Evolutionary conservation across 257 asterid species (phyloP).

Genomic region (Solanum piurae): DNA sequence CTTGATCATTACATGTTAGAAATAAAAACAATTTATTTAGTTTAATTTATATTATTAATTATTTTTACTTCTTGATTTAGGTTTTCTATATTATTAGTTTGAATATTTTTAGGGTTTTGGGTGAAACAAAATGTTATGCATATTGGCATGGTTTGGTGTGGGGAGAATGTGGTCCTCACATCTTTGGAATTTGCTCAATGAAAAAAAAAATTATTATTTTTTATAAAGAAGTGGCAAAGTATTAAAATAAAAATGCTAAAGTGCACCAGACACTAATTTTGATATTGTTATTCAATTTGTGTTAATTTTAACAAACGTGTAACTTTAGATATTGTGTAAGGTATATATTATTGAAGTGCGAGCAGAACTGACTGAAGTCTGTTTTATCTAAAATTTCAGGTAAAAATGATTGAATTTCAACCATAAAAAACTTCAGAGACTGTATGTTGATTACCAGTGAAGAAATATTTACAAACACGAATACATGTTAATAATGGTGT

Average conservation of each 20-base stretch:
- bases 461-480: too few species aligned
- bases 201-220: not conserved
- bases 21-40: not conserved
- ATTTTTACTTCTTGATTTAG: not conserved
- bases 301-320: not conserved
- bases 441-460: not conserved
- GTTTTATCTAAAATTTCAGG: not conserved
- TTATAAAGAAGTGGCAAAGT: not conserved
- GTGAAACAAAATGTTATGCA: not conserved
- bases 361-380: not conserved
- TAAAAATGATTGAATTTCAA: not conserved
- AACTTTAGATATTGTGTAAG: not conserved
- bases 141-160: not conserved
- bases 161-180: not conserved
- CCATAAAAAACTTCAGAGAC: not conserved
- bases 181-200: not conserved
- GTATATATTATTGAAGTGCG: not conserved
- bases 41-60: not conserved
- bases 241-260: too few species aligned
- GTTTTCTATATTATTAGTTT: not conserved
- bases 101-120: not conserved
- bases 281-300: not conserved
- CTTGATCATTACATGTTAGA: not conserved
- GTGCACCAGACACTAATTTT: not conserved
- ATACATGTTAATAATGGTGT: not conserved